Base-by-base conservation (phyloP, 108 stramenopile species). In the Nannochloropsis oceanica region DNA sequence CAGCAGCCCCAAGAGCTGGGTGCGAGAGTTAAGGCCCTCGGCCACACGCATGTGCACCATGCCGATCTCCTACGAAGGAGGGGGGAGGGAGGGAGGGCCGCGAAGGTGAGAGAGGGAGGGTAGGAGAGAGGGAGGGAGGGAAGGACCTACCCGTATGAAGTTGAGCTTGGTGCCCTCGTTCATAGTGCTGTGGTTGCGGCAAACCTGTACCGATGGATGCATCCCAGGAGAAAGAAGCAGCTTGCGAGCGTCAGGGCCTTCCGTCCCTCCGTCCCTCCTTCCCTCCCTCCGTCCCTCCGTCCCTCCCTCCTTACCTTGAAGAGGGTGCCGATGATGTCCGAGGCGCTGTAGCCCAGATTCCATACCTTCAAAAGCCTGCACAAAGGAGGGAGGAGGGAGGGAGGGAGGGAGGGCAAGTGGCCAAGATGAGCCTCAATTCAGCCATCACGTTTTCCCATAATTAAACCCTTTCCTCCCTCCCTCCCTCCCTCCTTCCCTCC, bases 241-340 rank as follows among this genome's bases (percentile, higher is more conserved):
- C 7, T 34, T 34, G 34, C 5, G 34, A 5, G 34, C 5, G 34
- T 34, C 34, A 34, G 34, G 34, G 34, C 34, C 34, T 34, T 34
- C 5, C 34, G 2, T 3, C 5, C 34, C 34, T 5, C 34, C 5
- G 34, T 34, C 34, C 34, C 34, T 34, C 34, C 34, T 5, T 34
- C 34, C 34, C 5, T 34, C 34, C 34, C 34, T 34, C 34, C 34
- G 2, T 34, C 34, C 34, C 34, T 34, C 34, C 90, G 92, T 91
- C 43, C 96, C 96, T 50, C 46, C 46, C 0, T 14, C 46, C 46
- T 50, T 18, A 50, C 46, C 90, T 95, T 95, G 92, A 98, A 97
- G 26, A 97, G 27, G n/a, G 96, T 98, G 12, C 94, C 94, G 86
- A 98, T 95, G 80, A 98, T 96, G 88, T 98, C 97, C 82, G 86